A percentile compares a stretch with the other conserved stretches of the same genome.
These are phyloP conservation scores for Backusella morwellensis DNA, from an alignment of 192 early-diverging fungal species.

Conservation along the genomic window DNA sequence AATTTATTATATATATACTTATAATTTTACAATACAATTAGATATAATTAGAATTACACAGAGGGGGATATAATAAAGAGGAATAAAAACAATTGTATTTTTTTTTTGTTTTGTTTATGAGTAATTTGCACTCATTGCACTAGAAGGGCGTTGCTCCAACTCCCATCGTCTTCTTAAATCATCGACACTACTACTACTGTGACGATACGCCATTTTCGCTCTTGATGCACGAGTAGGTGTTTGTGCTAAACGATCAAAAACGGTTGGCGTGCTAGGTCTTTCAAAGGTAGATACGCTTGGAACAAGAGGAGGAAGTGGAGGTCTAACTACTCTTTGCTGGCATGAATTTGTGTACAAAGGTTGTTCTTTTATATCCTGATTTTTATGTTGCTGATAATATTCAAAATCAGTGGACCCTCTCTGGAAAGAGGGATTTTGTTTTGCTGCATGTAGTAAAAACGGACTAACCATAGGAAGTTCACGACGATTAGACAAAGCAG, in stretches of 20 bases:
- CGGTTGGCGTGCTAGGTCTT: slow-evolving; percentile 20
- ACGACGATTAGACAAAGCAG: not conserved
- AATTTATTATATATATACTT: not conserved
- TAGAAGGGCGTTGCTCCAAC: slow-evolving; percentile 18
- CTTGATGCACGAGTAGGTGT: slow-evolving; percentile 32
- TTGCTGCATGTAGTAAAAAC: slow-evolving; percentile 14
- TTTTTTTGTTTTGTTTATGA: not conserved
- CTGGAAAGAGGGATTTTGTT: not conserved
- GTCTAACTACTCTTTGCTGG: not conserved
- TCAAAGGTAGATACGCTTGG: slow-evolving; percentile 3
- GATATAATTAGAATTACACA: slow-evolving; percentile 3
- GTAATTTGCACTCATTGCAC: slow-evolving; percentile 10
- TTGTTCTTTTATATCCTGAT: not conserved
- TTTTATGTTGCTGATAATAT: not conserved
- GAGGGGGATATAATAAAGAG: not conserved
- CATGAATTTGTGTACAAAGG: slow-evolving; percentile 7
- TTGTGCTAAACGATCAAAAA: slow-evolving; percentile 36
- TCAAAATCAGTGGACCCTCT: not conserved
- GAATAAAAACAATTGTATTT: not conserved
- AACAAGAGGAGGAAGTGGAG: slow-evolving; percentile 1
- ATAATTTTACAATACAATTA: not conserved
- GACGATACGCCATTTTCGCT: slow-evolving; percentile 31
- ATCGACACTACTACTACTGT: slow-evolving; percentile 36
- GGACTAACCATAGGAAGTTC: not conserved
- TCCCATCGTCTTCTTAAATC: slow-evolving; percentile 30